Base-by-base conservation (phyloP, 2,329 filamentous ascomycete species). In the Chrysoporthe deuterocubensis region DNA sequence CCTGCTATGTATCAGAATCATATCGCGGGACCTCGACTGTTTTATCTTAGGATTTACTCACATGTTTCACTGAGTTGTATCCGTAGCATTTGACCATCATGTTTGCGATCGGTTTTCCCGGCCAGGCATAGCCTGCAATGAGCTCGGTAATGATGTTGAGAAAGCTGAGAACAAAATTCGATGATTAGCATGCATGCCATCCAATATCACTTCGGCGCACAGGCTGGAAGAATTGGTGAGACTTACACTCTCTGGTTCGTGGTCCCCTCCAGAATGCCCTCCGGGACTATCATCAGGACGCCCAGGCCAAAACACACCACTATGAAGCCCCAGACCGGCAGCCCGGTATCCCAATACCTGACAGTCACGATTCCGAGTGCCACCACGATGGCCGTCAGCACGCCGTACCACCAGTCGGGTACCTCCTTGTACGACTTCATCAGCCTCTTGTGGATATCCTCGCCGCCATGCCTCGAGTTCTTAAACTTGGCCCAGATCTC, bases 331-430 rank as follows among this genome's bases (percentile, higher is more conserved):
- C 75, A 77, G 71, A 73, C 74, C 0, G 75, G 73, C 7, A 76
- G 69, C 14, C 73, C 73, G 1, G 75, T 73, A 7, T 74, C 69
- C 71, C 71, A 76, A 14, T 72, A 72, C 34, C 71, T 65, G 0
- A 71, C 69, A 0, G 73, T 74, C 21, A 76, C 69, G 44, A 80
- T 74, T 5, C 78, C 76, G 2, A 80, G 65, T 1, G 72, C 79
- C 8, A 80, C 34, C n/a, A 78, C 71, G 1, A 77, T 52, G 1
- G 77, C 50, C 1, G 78, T 78, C 37, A 81, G 67, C 2, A 72
- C 66, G 1, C 59, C 74, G 61, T 80, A 81, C 80, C 79, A 81
- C 78, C 79, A 80, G 46, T 80, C 78, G 0, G 79, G 79, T 0
- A 77, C 79, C 43, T 79, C 78, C 2, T 71, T 68, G 57, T 81